These are phyloP conservation scores for Trametes elegans DNA, from an alignment of 768 basidiomycete species.

Conservation along the genomic window DNA sequence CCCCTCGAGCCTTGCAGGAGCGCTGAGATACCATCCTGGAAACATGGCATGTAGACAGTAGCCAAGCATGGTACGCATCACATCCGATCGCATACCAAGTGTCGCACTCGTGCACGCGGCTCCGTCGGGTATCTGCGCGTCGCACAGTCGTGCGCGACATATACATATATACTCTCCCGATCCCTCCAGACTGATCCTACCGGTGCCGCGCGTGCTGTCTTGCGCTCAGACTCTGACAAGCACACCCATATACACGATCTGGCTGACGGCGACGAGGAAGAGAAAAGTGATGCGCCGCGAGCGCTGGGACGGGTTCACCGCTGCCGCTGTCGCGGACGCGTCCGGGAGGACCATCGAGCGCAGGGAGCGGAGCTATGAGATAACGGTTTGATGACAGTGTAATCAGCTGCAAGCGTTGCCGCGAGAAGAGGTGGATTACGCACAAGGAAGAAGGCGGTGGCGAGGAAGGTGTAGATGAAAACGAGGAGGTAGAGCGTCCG, in stretches of 20 bases:
- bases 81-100: no score
- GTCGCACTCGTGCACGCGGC: no score
- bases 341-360: constrained; percentile 91
- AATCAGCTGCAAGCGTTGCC: no score
- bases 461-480: constrained; percentile 83
- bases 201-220: no score
- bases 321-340: constrained; percentile 52
- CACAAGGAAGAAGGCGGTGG: constrained; percentile 93
- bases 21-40: no score
- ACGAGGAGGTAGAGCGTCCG: constrained; percentile 63
- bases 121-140: no score
- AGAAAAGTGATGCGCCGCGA: constrained; percentile 87
- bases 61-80: no score
- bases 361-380: constrained; percentile 77
- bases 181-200: no score
- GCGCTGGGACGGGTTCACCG: constrained; percentile 75
- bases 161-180: no score
- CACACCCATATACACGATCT: constrained; percentile 84
- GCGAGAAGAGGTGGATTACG: constrained; percentile 30
- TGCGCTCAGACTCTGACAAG: constrained; percentile 71
- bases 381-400: not conserved
- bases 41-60: no score
- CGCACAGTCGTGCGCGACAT: no score
- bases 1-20: no score
- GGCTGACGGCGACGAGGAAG: constrained; percentile 79